A percentile compares a stretch with the other conserved stretches of the same genome.
phyloP scores from a whole-genome alignment of 768 basidiomycete species.

The Naganishia onofrii region DNA sequence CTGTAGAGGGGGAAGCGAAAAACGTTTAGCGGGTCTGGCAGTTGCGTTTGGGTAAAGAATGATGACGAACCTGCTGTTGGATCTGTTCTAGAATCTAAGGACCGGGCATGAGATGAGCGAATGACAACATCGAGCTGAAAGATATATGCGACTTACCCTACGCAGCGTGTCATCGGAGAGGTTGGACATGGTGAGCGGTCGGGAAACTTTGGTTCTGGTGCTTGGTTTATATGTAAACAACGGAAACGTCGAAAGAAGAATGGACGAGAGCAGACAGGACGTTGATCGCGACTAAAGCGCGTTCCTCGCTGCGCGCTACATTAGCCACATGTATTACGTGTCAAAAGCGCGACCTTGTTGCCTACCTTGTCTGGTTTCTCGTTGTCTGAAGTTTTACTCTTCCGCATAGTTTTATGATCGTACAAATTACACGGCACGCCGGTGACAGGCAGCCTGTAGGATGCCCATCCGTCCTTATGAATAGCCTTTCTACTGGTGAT shows the following conservation, averaged over 20 bases:
- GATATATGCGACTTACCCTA: slow-evolving; percentile 58
- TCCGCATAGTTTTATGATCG: too few relatives aligned
- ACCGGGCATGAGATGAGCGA: slow-evolving; percentile 11
- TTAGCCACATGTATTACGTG: background rate
- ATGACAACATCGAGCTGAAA: background rate
- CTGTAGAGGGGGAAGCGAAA: slow-evolving; percentile 21
- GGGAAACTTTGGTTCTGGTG: background rate
- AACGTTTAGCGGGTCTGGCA: background rate
- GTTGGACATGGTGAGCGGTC: slow-evolving; percentile 56
- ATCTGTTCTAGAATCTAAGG: slow-evolving; percentile 84
- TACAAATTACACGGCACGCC: too few relatives aligned
- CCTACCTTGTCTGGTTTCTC: too few relatives aligned
- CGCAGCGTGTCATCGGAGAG: slow-evolving; percentile 77
- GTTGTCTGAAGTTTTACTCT: too few relatives aligned
- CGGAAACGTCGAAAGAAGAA: slow-evolving; percentile 5
- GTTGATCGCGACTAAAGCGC: slow-evolving; percentile 15
- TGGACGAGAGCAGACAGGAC: background rate
- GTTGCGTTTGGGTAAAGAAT: background rate
- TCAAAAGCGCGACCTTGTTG: slow-evolving; percentile 12
- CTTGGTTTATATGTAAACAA: background rate
- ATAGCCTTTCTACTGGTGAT: too few relatives aligned
- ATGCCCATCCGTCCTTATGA: too few relatives aligned
- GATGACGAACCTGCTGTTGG: slow-evolving; percentile 64
- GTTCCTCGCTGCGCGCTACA: background rate
- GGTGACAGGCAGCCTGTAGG: too few relatives aligned